These are phyloP conservation scores for Dacryopinax spathularia DNA, from an alignment of 768 basidiomycete species.

Conservation along the genomic window DNA sequence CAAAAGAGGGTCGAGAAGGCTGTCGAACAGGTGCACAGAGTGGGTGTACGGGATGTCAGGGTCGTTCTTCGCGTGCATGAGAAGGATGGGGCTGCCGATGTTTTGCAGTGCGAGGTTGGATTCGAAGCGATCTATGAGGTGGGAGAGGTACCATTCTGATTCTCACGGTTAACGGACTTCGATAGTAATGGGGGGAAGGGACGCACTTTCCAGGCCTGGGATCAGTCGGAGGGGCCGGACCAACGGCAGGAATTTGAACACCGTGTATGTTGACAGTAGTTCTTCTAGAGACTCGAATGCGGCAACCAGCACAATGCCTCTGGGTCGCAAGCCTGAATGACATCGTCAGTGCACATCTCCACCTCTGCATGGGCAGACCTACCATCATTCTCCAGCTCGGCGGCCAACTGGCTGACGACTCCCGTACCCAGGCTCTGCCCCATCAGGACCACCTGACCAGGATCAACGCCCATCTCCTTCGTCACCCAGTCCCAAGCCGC, in stretches of 20 bases:
- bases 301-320: slow-evolving; percentile 31
- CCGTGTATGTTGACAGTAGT: slow-evolving; percentile 51
- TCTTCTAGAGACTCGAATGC: slow-evolving; percentile 33
- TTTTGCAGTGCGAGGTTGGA: slow-evolving; percentile 28
- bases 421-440: slow-evolving; percentile 88
- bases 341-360: background rate
- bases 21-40: slow-evolving; percentile 51
- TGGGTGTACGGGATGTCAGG: slow-evolving; percentile 58
- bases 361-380: background rate
- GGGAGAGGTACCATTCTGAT: background rate
- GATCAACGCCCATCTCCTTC: slow-evolving; percentile 35
- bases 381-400: slow-evolving; percentile 30
- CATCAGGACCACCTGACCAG: slow-evolving; percentile 51
- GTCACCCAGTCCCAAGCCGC: slow-evolving; percentile 71
- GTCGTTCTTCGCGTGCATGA: slow-evolving; percentile 65
- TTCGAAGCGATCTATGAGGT: background rate
- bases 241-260: slow-evolving; percentile 55
- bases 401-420: slow-evolving; percentile 37
- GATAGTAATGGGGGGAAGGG: background rate
- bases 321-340: slow-evolving; percentile 22
- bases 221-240: slow-evolving; percentile 53
- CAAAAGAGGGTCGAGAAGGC: slow-evolving; percentile 48
- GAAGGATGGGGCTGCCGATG: slow-evolving; percentile 51
- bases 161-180: background rate
- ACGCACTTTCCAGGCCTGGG: slow-evolving; percentile 49